Conservation (phyloP, 2,329 filamentous ascomycete genomes). For the Colletotrichum kahawae region DNA sequence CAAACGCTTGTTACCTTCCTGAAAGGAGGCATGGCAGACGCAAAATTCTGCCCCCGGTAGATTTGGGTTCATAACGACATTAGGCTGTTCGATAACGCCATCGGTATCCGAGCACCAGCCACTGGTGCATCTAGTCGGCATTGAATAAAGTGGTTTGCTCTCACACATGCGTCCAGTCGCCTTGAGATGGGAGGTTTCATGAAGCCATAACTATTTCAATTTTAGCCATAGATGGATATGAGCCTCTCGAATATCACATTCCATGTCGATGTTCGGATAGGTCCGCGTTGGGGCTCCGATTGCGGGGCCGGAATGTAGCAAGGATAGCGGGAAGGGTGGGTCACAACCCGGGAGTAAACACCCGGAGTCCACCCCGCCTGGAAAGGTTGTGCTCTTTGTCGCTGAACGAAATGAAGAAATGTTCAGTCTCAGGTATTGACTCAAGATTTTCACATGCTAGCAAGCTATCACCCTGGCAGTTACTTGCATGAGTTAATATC, state of each 20-base stretch:
- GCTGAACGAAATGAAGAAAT: not conserved
- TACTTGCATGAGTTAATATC: no score
- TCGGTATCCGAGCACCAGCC: not conserved
- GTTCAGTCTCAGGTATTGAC: no score
- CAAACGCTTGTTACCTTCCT: not conserved
- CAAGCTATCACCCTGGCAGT: no score
- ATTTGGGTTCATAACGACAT: constrained; percentile 19
- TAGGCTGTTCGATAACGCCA: constrained; percentile 5
- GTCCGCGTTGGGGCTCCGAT: not conserved
- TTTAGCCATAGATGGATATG: not conserved
- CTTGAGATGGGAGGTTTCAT: not conserved
- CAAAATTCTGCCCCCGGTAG: not conserved
- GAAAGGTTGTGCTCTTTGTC: not conserved
- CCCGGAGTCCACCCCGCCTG: not conserved
- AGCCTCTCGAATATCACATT: not conserved
- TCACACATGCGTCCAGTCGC: rapidly evolving
- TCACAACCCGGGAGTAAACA: not conserved
- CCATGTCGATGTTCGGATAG: not conserved
- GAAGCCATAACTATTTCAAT: not conserved
- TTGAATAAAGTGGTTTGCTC: not conserved
- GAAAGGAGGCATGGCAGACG: not conserved
- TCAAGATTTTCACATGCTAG: no score
- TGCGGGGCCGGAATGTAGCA: not conserved
- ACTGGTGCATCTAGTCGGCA: not conserved
- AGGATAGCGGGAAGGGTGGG: not conserved